Evolutionary conservation across 108 stramenopile genomes (phyloP).

Genomic region (Skeletonema tropicum): DNA sequence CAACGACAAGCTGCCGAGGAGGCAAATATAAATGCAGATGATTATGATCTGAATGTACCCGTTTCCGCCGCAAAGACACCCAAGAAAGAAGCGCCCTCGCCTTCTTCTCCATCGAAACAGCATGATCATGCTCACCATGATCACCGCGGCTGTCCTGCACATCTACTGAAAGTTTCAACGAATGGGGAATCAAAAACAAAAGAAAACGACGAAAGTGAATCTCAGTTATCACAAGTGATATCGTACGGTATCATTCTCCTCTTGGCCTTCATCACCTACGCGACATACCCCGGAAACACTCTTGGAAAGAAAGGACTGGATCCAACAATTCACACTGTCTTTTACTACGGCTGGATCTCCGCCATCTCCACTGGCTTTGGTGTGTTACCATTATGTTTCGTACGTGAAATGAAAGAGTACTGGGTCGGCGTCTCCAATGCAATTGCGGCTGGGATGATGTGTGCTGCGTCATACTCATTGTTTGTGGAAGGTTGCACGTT

Average conservation of each 20-base stretch:
- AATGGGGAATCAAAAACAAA: not conserved
- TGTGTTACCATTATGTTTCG: conserved; percentile 88
- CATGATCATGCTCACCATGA: conserved; percentile 41
- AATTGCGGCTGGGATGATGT: conserved; percentile 98
- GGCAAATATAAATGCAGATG: conserved; percentile 11
- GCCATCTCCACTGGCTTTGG: conserved; percentile 95
- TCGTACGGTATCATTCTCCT: conserved; percentile 31
- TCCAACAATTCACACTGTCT: conserved; percentile 86
- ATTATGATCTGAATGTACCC: conserved; percentile 12
- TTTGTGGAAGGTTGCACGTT: conserved; percentile 85
- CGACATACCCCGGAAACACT: conserved; percentile 56
- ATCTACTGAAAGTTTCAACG: conserved; percentile 29
- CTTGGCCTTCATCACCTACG: conserved; percentile 47
- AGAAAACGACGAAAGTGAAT: conserved; percentile 14
- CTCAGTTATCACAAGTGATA: conserved; percentile 28
- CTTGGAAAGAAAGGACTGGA: conserved; percentile 57
- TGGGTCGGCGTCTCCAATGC: conserved; percentile 92
- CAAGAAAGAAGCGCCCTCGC: conserved; percentile 1
- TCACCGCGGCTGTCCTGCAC: conserved; percentile 41
- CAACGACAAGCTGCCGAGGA: conserved; percentile 13
- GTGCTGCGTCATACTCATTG: conserved; percentile 90
- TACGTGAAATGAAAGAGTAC: conserved; percentile 69
- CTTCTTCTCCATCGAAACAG: conserved; percentile 2
- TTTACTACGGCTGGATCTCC: conserved; percentile 97
- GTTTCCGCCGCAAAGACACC: not conserved